Percentiles rank a stretch among this genome's conserved stretches.
These are phyloP conservation scores for Alloteropsis semialata DNA, from an alignment of 176 grass and related monocot species.

Conservation along the genomic window DNA sequence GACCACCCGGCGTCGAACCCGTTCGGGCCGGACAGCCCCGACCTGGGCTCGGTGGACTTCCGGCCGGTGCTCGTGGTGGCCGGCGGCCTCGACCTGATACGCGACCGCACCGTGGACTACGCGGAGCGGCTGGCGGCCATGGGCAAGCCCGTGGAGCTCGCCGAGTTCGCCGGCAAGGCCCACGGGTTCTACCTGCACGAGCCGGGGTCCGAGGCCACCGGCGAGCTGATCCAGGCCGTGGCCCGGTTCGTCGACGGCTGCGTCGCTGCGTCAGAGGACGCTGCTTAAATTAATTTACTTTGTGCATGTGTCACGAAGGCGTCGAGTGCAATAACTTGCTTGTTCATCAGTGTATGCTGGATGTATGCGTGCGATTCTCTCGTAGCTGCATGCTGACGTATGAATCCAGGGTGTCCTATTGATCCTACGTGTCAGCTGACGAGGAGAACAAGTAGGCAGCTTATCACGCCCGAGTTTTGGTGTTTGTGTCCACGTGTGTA, in stretches of 20 bases:
- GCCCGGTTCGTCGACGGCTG: constrained; percentile 39
- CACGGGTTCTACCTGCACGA: constrained; percentile 87
- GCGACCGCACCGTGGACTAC: constrained; percentile 69
- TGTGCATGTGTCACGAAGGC: not conserved
- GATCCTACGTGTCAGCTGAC: not conserved
- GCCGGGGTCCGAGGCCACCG: constrained; percentile 57
- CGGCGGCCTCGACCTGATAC: constrained; percentile 60
- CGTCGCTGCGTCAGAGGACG: not conserved
- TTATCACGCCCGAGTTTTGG: too few relatives aligned
- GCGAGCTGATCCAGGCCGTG: constrained; percentile 53
- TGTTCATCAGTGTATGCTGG: not conserved
- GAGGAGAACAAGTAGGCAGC: too few relatives aligned
- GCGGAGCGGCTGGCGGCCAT: constrained; percentile 40
- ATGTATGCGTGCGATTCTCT: not conserved
- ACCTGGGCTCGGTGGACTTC: constrained; percentile 38
- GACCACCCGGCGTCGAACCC: constrained; percentile 81
- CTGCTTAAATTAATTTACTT: not conserved
- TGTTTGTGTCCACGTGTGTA: too few relatives aligned
- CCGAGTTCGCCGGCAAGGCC: constrained; percentile 59
- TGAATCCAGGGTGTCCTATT: not conserved
- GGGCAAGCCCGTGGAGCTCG: constrained; percentile 66
- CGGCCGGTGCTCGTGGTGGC: constrained; percentile 56
- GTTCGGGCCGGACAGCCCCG: constrained; percentile 60
- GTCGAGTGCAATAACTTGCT: not conserved
- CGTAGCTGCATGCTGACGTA: not conserved